A percentile compares a stretch with the other conserved stretches of the same genome.
Evolutionary conservation across 2,329 filamentous ascomycete genomes (phyloP).

Genomic region (Neocatenulostroma microsporum): DNA sequence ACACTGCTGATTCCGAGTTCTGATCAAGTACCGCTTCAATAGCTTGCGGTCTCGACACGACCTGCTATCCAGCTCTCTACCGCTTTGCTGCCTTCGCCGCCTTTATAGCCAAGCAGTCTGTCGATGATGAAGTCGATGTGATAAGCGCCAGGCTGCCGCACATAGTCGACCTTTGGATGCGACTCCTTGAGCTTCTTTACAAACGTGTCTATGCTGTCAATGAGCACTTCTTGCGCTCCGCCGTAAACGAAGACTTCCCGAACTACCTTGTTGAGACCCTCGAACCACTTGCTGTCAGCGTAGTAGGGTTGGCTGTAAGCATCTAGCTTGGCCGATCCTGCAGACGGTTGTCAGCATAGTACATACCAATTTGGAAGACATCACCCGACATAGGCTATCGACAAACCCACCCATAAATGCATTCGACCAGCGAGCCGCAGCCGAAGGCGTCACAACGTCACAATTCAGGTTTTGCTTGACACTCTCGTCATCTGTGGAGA

Average conservation of each 20-base stretch:
- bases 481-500: constrained; percentile 39
- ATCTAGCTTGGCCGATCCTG: constrained; percentile 28
- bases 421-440: constrained; percentile 42
- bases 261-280: constrained; percentile 36
- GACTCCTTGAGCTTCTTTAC: constrained; percentile 40
- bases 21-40: too few relatives aligned
- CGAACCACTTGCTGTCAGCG: constrained; percentile 49
- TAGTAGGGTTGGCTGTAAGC: constrained; percentile 47
- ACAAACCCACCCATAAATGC: too few relatives aligned
- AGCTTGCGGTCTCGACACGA: too few relatives aligned
- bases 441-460: constrained; percentile 41
- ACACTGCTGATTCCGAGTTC: too few relatives aligned
- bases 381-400: too few relatives aligned
- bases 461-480: constrained; percentile 42
- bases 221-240: constrained; percentile 49
- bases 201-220: constrained; percentile 49
- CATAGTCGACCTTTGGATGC: constrained; percentile 27
- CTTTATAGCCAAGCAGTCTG: constrained; percentile 32
- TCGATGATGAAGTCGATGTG: constrained; percentile 40
- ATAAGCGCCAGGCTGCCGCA: constrained; percentile 30
- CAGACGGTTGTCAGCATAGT: not conserved
- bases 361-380: too few relatives aligned
- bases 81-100: constrained; percentile 28
- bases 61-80: constrained; percentile 36
- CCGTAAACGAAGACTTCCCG: constrained; percentile 46